These are phyloP conservation scores for Candida tropicalis DNA, from an alignment of 1,139 yeast genomes.

Conservation along the genomic window DNA sequence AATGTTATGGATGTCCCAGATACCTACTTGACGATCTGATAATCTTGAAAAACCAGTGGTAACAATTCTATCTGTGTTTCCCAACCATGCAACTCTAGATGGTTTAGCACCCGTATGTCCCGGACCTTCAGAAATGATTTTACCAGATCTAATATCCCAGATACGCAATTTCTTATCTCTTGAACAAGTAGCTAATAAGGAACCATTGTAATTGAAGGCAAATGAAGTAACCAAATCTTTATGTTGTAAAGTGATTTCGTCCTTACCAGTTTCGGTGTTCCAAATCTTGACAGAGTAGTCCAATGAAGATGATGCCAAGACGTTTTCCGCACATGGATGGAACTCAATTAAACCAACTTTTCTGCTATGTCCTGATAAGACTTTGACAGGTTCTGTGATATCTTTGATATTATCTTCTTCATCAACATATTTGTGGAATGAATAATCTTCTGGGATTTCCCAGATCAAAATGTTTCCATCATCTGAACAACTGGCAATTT, in stretches of 20 bases:
- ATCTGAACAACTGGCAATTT: slow-evolving; percentile 85
- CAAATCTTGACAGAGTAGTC: slow-evolving; percentile 91
- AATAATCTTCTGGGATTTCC: slow-evolving; percentile 81
- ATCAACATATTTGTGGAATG: slow-evolving; percentile 62
- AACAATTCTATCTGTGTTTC: slow-evolving; percentile 78
- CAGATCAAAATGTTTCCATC: slow-evolving; percentile 88
- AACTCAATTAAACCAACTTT: slow-evolving; percentile 92
- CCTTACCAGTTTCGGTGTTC: slow-evolving; percentile 80
- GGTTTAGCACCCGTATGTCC: slow-evolving; percentile 95
- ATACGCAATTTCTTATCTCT: slow-evolving; percentile 88
- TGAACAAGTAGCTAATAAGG: slow-evolving; percentile 84
- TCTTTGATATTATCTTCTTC: slow-evolving; percentile 69
- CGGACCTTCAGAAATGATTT: slow-evolving; percentile 77
- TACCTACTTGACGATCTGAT: slow-evolving; percentile 92
- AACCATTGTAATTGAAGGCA: slow-evolving; percentile 87
- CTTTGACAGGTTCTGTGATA: slow-evolving; percentile 64
- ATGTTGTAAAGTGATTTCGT: slow-evolving; percentile 74
- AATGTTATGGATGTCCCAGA: slow-evolving; percentile 83
- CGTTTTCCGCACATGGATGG: slow-evolving; percentile 86
- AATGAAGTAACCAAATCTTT: slow-evolving; percentile 89
- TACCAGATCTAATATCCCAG: slow-evolving; percentile 84
- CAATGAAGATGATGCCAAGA: slow-evolving; percentile 85
- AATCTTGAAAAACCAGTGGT: slow-evolving; percentile 96
- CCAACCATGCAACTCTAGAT: slow-evolving; percentile 86
- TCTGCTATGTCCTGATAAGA: slow-evolving; percentile 81